Evolutionary conservation across 2,329 filamentous ascomycete genomes (phyloP).

Genomic region (Trichophyton verrucosum): DNA sequence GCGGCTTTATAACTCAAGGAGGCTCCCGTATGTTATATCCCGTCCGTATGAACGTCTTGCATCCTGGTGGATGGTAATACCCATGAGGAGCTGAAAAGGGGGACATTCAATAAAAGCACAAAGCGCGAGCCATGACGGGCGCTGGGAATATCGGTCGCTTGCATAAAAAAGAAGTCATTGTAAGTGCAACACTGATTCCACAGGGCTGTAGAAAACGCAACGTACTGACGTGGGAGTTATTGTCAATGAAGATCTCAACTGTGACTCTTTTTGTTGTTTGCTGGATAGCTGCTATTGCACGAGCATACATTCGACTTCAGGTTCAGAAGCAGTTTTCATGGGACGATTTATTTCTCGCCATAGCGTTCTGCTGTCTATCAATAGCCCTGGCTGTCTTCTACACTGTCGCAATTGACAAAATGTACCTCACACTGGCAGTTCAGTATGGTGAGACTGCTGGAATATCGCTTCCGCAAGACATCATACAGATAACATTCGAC

Average conservation of each 20-base stretch:
- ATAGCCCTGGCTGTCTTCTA: background rate
- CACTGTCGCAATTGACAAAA: background rate
- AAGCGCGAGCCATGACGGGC: background rate
- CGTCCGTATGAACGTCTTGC: background rate
- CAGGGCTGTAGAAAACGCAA: too few species aligned
- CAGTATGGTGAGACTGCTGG: background rate
- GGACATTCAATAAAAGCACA: background rate
- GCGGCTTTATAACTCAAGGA: background rate
- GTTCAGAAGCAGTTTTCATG: constrained; percentile 1
- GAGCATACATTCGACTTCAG: background rate
- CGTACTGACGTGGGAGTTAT: background rate
- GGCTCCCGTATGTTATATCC: background rate
- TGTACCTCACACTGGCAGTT: background rate
- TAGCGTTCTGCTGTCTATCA: background rate
- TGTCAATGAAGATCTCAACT: background rate
- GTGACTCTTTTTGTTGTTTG: background rate
- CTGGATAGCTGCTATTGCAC: background rate
- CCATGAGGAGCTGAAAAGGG: too few species aligned
- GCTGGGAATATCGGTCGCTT: background rate
- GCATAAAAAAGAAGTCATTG: background rate
- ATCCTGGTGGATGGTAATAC: background rate
- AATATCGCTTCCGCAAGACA: background rate
- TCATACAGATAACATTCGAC: background rate
- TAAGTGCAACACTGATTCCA: background rate
- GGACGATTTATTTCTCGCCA: background rate